These are phyloP conservation scores for Diutina ranongensis DNA, from an alignment of 1,139 yeast species.

Conservation along the genomic window DNA sequence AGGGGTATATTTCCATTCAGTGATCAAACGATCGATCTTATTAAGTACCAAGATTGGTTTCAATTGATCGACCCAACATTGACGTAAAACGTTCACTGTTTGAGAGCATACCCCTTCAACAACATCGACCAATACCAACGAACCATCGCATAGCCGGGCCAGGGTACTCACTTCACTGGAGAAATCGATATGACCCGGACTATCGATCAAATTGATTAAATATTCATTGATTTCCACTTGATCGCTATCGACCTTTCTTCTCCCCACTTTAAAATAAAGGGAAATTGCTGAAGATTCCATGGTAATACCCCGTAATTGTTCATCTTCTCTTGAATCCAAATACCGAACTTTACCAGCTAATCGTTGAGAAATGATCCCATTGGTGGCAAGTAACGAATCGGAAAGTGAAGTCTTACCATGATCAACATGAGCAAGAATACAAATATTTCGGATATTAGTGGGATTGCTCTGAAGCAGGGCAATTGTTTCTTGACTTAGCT, in stretches of 20 bases:
- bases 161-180: slow-evolving; percentile 95
- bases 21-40: slow-evolving; percentile 78
- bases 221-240: slow-evolving; percentile 51
- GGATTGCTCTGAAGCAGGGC: background rate
- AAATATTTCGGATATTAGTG: slow-evolving; percentile 56
- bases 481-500: slow-evolving; percentile 1
- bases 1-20: slow-evolving; percentile 75
- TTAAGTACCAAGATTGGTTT: slow-evolving; percentile 87
- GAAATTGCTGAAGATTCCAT: slow-evolving; percentile 96
- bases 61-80: slow-evolving; percentile 89
- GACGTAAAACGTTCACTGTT: slow-evolving; percentile 87
- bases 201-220: slow-evolving; percentile 84
- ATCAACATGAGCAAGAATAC: slow-evolving; percentile 96
- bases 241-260: slow-evolving; percentile 27
- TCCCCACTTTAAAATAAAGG: slow-evolving; percentile 60
- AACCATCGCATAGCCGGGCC: slow-evolving; percentile 92
- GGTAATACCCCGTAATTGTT: slow-evolving; percentile 90
- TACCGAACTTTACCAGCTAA: slow-evolving; percentile 93
- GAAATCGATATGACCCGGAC: slow-evolving; percentile 98
- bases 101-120: slow-evolving; percentile 98
- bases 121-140: slow-evolving; percentile 87
- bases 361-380: slow-evolving; percentile 90
- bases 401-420: slow-evolving; percentile 96
- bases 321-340: slow-evolving; percentile 90
- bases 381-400: slow-evolving; percentile 85